Percentiles rank a stretch among this genome's conserved stretches.
Evolutionary conservation across 2,329 filamentous ascomycete species (phyloP).

Genomic region (Ceratocystis harringtonii): DNA sequence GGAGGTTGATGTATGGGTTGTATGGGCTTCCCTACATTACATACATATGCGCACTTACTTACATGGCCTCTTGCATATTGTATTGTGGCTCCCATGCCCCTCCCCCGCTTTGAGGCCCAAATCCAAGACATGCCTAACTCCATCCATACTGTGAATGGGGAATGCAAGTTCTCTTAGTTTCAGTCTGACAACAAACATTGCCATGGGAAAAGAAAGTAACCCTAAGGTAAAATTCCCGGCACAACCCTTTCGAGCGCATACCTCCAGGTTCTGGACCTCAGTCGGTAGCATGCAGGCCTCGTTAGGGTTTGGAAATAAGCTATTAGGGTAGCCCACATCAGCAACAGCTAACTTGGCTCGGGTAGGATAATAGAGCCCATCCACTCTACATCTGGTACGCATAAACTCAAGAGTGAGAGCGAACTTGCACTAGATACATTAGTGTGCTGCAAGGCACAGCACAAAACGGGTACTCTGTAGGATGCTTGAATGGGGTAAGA

Average conservation of each 20-base stretch:
- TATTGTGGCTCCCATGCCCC: neutral
- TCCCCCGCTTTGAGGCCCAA: slow-evolving; percentile 4
- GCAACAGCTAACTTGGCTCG: neutral
- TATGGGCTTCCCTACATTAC: no score
- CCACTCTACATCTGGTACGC: neutral
- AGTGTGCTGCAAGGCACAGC: slow-evolving; percentile 2
- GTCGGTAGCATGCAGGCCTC: neutral
- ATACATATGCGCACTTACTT: neutral
- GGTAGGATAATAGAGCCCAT: neutral
- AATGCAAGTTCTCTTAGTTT: neutral
- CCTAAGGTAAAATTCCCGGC: no score
- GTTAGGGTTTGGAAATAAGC: neutral
- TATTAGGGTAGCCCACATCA: neutral
- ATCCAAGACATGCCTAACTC: neutral
- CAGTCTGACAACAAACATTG: neutral
- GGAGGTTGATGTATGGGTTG: no score
- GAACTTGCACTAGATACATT: neutral
- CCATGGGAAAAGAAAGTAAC: neutral
- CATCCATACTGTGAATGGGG: neutral
- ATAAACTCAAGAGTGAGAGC: neutral
- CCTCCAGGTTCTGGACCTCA: no score
- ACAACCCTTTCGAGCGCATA: no score
- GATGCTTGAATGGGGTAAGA: slow-evolving; percentile 5
- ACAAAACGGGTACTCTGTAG: slow-evolving; percentile 15
- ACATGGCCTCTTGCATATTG: neutral